phyloP scores from a whole-genome alignment of 169 alveolate genomes.

The Theileria parva region DNA sequence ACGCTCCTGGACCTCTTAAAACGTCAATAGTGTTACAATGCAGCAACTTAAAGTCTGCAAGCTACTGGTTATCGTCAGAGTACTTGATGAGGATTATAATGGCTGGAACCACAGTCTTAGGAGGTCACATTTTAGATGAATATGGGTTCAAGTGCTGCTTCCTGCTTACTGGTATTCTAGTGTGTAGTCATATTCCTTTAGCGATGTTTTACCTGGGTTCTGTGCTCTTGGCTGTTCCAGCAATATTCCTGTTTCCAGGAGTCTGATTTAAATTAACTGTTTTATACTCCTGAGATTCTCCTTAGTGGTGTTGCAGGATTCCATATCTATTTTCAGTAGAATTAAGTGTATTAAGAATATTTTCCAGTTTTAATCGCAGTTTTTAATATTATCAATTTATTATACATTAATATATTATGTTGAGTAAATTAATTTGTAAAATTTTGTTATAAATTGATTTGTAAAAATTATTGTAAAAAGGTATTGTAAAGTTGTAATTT shows the following conservation, averaged over 20 bases:
- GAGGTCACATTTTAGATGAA: constrained; percentile 33
- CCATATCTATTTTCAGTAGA: constrained; percentile 18
- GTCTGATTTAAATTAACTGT: constrained; percentile 4
- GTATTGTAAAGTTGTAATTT: not conserved
- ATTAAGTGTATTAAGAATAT: not conserved
- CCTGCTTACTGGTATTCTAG: constrained; percentile 30
- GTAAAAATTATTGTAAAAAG: not conserved
- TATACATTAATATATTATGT: too few relatives aligned
- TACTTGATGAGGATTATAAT: constrained; percentile 39
- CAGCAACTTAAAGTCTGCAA: constrained; percentile 35
- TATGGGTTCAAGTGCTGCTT: constrained; percentile 56
- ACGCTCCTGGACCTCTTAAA: constrained; percentile 53
- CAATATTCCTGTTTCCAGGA: constrained; percentile 37
- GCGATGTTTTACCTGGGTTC: constrained; percentile 36
- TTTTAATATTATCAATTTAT: not conserved
- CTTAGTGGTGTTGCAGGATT: not conserved
- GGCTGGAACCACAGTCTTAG: constrained; percentile 38
- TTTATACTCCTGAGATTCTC: too few relatives aligned
- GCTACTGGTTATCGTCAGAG: constrained; percentile 65
- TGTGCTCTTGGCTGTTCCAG: constrained; percentile 28
- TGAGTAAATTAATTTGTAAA: too few relatives aligned
- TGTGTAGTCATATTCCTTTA: not conserved
- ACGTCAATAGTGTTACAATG: constrained; percentile 46
- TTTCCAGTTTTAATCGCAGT: not conserved
- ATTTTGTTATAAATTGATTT: not conserved